These are phyloP conservation scores for Aquilaria malaccensis DNA, from an alignment of 345 rosid species.

Conservation along the genomic window DNA sequence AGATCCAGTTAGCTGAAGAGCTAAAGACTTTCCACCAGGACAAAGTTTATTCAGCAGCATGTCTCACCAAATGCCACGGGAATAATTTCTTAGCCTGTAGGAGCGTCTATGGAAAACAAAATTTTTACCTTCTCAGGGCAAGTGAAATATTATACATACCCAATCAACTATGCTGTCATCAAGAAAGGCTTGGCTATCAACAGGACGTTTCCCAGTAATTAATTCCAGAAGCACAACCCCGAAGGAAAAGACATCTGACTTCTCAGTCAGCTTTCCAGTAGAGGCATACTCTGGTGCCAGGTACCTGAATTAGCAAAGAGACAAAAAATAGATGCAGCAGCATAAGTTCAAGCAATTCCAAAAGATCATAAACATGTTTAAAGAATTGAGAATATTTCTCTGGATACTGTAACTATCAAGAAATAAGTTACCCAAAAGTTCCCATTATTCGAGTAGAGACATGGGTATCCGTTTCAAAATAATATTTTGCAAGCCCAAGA, in stretches of 20 bases:
- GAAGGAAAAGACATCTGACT: slow-evolving; percentile 82
- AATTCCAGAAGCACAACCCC: slow-evolving; percentile 87
- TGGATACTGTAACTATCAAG: not conserved
- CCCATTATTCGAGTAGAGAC: slow-evolving; percentile 93
- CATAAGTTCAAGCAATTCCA: not conserved
- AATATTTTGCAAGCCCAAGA: slow-evolving; percentile 81
- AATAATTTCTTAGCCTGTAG: too few species aligned
- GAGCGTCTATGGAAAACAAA: too few species aligned
- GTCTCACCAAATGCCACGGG: too few species aligned
- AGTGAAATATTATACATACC: slow-evolving; percentile 34
- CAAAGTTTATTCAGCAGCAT: too few species aligned
- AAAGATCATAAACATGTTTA: not conserved
- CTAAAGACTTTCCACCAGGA: too few species aligned
- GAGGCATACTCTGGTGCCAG: slow-evolving; percentile 92
- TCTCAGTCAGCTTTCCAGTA: slow-evolving; percentile 79
- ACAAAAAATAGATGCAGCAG: slow-evolving; percentile 5
- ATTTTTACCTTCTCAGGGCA: too few species aligned
- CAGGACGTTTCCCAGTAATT: slow-evolving; percentile 75
- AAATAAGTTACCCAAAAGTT: slow-evolving; percentile 64
- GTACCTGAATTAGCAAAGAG: slow-evolving; percentile 40
- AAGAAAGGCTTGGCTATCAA: slow-evolving; percentile 40
- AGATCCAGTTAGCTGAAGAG: too few species aligned
- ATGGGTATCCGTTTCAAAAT: slow-evolving; percentile 73
- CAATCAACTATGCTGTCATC: slow-evolving; percentile 89
- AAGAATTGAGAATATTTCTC: not conserved